Conservation (phyloP, 1,284 basidiomycete species). For the Phaffia rhodozyma region DNA sequence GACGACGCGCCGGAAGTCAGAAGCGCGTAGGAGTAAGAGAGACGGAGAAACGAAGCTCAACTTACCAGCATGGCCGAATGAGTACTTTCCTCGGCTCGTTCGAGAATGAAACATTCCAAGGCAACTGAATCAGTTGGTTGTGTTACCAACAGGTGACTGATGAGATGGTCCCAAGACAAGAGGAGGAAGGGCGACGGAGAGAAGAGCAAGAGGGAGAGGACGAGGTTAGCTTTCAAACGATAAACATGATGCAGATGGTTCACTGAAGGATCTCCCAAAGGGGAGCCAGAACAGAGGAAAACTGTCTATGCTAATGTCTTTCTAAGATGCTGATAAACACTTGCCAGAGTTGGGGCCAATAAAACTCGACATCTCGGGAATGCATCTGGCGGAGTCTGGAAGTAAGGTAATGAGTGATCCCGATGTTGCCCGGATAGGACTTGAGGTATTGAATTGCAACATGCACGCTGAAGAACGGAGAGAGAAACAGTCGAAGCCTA, state of each 20-base stretch:
- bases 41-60: slow-evolving; percentile 21
- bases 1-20: slow-evolving; percentile 19
- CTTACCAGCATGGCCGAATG: slow-evolving; percentile 86
- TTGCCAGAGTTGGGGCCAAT: slow-evolving; percentile 94
- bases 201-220: not conserved
- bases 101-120: slow-evolving; percentile 79
- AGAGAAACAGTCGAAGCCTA: slow-evolving; percentile 69
- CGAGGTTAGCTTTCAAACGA: not conserved
- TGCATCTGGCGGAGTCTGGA: slow-evolving; percentile 65
- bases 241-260: not conserved
- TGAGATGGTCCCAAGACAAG: not conserved
- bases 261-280: not conserved
- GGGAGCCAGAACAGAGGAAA: too few relatives aligned
- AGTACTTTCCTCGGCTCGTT: slow-evolving; percentile 72
- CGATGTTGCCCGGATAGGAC: slow-evolving; percentile 80
- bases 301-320: too few relatives aligned
- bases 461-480: slow-evolving; percentile 82
- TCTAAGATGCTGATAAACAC: slow-evolving; percentile 17
- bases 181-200: not conserved
- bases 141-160: slow-evolving; percentile 80
- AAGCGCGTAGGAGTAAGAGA: not conserved
- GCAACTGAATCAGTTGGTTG: slow-evolving; percentile 78
- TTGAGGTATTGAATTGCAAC: slow-evolving; percentile 81
- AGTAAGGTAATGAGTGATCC: slow-evolving; percentile 90
- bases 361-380: slow-evolving; percentile 71